phyloP scores from a whole-genome alignment of 2,329 filamentous ascomycete genomes.

The Emydomyces testavorans region DNA sequence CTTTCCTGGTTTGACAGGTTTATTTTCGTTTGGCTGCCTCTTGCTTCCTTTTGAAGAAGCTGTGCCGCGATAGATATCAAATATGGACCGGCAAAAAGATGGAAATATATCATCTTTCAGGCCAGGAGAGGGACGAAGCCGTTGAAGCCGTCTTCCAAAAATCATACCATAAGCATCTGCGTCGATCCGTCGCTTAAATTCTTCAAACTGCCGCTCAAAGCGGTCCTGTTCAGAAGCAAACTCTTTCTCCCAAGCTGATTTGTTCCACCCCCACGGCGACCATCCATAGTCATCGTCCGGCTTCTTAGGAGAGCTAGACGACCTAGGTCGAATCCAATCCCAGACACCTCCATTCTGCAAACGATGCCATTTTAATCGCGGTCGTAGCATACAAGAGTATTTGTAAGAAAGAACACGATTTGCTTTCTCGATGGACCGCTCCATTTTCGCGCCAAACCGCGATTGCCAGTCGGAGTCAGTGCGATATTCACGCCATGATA shows the following conservation, averaged over 20 bases:
- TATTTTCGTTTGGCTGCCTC: neutral
- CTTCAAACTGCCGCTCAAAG: constrained; percentile 26
- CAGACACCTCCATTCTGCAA: neutral
- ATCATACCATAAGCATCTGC: constrained; percentile 32
- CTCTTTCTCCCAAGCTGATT: constrained; percentile 8
- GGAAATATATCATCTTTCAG: constrained; percentile 21
- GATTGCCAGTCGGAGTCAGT: neutral
- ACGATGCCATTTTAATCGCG: neutral
- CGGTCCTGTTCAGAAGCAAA: constrained; percentile 18
- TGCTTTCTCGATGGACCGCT: neutral
- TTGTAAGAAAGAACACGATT: neutral
- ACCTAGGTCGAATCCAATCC: neutral
- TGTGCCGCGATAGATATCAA: constrained; percentile 15
- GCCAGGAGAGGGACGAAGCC: constrained; percentile 13
- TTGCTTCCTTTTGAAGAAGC: neutral
- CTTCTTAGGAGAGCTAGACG: neutral
- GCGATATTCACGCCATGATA: neutral
- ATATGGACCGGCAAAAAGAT: constrained; percentile 24
- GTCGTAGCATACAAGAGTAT: neutral
- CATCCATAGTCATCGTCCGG: neutral
- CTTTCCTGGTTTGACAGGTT: neutral
- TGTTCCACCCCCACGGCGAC: constrained; percentile 5
- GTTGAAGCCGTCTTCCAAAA: constrained; percentile 29
- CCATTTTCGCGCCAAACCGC: neutral
- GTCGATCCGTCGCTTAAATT: constrained; percentile 28